A percentile compares a stretch with the other conserved stretches of the same genome.
Conservation (phyloP, 1,284 basidiomycete species). For the Sporisorium reilianum region DNA sequence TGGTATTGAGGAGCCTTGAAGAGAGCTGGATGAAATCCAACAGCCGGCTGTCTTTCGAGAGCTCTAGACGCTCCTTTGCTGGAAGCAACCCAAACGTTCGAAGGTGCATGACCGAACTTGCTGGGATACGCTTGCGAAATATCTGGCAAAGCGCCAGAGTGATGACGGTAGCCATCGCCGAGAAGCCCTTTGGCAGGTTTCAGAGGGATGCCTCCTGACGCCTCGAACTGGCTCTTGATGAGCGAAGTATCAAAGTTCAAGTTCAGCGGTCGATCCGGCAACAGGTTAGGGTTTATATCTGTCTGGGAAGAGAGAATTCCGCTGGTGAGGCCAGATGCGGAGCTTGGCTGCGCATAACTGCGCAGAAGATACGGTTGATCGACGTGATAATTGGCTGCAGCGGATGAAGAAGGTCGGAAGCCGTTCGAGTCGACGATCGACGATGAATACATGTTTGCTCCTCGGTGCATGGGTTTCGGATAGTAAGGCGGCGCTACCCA, state of each 20-base stretch:
- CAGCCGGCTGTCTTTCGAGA: not conserved
- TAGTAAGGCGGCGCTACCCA: not conserved
- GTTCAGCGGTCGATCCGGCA: not conserved
- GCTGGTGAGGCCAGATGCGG: not conserved
- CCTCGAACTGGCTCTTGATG: not conserved
- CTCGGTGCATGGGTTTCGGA: not conserved
- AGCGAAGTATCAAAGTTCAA: not conserved
- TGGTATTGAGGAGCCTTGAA: too few species aligned
- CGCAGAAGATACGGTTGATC: not conserved
- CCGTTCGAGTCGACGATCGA: not conserved
- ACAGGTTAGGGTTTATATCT: not conserved
- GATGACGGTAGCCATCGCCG: not conserved
- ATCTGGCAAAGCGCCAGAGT: not conserved
- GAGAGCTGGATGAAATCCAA: not conserved
- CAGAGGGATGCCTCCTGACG: too few species aligned
- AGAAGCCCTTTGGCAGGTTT: not conserved
- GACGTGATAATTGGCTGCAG: too few species aligned
- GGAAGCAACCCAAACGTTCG: not conserved
- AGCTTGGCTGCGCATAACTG: not conserved
- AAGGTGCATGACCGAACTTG: not conserved
- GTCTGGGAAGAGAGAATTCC: not conserved
- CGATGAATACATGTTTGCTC: not conserved
- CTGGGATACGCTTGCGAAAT: not conserved
- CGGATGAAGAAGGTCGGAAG: not conserved
- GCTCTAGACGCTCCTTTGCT: not conserved